Evolutionary conservation across 208 protist genomes (phyloP).

Genomic region (Crithidia sp.): DNA sequence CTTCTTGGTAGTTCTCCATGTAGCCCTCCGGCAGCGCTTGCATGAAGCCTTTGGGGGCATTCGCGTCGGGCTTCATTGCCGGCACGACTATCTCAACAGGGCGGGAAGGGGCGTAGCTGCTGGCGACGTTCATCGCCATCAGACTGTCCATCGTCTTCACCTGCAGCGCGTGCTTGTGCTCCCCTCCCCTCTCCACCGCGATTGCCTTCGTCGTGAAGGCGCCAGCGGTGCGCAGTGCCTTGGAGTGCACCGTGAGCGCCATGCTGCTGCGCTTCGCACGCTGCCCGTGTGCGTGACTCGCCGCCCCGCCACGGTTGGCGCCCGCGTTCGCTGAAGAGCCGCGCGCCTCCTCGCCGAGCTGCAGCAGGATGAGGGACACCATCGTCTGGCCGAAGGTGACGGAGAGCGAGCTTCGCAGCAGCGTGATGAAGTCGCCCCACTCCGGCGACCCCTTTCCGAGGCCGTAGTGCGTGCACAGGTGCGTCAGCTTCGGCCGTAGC

Average conservation of each 20-base stretch:
- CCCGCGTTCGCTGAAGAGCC: neutral
- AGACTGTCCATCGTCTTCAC: constrained; percentile 92
- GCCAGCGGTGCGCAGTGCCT: constrained; percentile 62
- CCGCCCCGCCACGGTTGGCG: neutral
- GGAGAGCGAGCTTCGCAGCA: constrained; percentile 75
- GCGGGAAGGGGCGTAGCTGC: constrained; percentile 81
- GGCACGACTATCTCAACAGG: constrained; percentile 82
- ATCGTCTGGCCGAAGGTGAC: constrained; percentile 83
- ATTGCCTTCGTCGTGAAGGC: constrained; percentile 79
- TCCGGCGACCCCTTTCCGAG: constrained; percentile 37
- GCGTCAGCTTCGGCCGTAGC: constrained; percentile 66
- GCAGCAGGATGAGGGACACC: constrained; percentile 73
- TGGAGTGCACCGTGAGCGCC: constrained; percentile 68
- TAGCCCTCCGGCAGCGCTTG: constrained; percentile 75
- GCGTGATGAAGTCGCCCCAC: constrained; percentile 68
- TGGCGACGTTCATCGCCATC: constrained; percentile 86
- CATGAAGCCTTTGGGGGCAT: constrained; percentile 85
- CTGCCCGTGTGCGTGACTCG: neutral
- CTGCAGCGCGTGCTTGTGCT: constrained; percentile 73
- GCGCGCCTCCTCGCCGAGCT: constrained; percentile 49
- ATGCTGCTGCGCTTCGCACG: constrained; percentile 25
- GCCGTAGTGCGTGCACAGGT: constrained; percentile 55
- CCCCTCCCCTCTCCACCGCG: constrained; percentile 47
- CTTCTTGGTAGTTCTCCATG: constrained; percentile 67
- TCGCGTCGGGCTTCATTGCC: constrained; percentile 64